Evolutionary conservation across 441 rosid species (phyloP), one percentile per base, ranked within the genome.

Genomic region (Aquilaria agallochum): DNA sequence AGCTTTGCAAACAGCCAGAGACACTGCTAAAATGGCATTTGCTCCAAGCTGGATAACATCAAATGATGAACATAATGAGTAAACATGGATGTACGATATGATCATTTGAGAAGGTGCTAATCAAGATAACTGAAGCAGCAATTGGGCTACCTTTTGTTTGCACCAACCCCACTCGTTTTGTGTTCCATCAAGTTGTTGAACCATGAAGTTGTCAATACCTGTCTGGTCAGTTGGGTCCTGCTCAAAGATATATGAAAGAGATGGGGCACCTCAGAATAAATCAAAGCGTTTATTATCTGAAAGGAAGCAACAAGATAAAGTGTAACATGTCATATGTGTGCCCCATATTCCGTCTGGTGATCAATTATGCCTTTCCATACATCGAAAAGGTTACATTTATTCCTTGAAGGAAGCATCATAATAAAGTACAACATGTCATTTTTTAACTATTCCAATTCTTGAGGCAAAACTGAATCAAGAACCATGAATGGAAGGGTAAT

Each of bases 151-250:
- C 98, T 95, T 95, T 65, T 92, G 97, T 63, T 95, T 95, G 85
- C 99, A 95, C 99, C 99, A 95, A 32, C 98, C 99, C 98, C 99
- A 95, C 75, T 92, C 99, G 10, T 92, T 95, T 11, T 82, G 84
- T 52, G 98, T 95, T 66, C 97, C 98, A 64, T 95, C 99, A 53
- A 92, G 97, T 66, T 89, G 83, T 62, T 92, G 97, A 66, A 95
- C 99, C 98, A 95, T 89, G 73, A 68, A 78, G 66, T 83, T 86
- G 56, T 95, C 99, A 68, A 92, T 80, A 50, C 75, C 95, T 65
- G 77, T 64, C 74, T 92, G 99, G 56, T 95, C 87, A 49, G 90
- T 78, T 72, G 99, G 99, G 78, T 95, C 92, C 98, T 95, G 73
- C 11, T 36, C 9, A 42, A 62, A 56, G 48, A 15, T 72, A 46